A percentile compares a stretch with the other conserved stretches of the same genome.
Evolutionary conservation across 2,329 filamentous ascomycete genomes (phyloP).

Genomic region (Epichloe bromicola): DNA sequence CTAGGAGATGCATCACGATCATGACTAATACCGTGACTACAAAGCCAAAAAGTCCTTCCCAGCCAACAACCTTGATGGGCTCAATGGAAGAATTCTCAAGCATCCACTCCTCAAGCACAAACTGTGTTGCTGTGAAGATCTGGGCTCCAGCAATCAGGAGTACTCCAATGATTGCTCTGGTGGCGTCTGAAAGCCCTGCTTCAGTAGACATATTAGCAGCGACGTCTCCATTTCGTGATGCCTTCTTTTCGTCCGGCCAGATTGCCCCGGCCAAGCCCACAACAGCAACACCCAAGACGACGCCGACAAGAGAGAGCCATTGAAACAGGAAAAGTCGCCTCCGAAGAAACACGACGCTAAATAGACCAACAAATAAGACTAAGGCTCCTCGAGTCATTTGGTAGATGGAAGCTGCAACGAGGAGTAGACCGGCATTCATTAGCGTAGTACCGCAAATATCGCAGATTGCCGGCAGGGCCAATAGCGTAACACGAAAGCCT

Average conservation of each 20-base stretch:
- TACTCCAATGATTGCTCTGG: constrained; percentile 64
- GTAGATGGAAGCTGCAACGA: constrained; percentile 92
- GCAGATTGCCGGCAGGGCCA: constrained; percentile 79
- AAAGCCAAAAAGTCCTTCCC: constrained; percentile 92
- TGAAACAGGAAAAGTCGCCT: constrained; percentile 75
- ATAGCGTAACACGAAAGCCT: constrained; percentile 58
- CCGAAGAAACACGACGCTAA: constrained; percentile 82
- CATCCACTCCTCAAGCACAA: constrained; percentile 90
- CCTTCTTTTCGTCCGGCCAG: constrained; percentile 51
- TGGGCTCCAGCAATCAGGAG: constrained; percentile 86
- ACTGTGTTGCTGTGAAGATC: constrained; percentile 93
- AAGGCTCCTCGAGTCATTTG: constrained; percentile 96
- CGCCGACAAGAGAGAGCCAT: constrained; percentile 78
- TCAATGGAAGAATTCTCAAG: constrained; percentile 53
- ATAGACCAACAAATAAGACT: constrained; percentile 88
- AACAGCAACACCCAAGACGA: constrained; percentile 75
- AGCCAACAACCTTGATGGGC: constrained; percentile 83
- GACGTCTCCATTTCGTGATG: constrained; percentile 17
- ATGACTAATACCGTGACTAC: constrained; percentile 65
- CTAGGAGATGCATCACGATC: constrained; percentile 61
- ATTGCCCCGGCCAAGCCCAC: constrained; percentile 84
- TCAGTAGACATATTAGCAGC: constrained; percentile 23
- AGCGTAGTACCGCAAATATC: constrained; percentile 92
- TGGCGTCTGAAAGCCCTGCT: constrained; percentile 23
- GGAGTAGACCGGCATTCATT: constrained; percentile 90